Evolutionary conservation across 2,329 filamentous ascomycete species (phyloP).

Genomic region (Fusarium piperis): DNA sequence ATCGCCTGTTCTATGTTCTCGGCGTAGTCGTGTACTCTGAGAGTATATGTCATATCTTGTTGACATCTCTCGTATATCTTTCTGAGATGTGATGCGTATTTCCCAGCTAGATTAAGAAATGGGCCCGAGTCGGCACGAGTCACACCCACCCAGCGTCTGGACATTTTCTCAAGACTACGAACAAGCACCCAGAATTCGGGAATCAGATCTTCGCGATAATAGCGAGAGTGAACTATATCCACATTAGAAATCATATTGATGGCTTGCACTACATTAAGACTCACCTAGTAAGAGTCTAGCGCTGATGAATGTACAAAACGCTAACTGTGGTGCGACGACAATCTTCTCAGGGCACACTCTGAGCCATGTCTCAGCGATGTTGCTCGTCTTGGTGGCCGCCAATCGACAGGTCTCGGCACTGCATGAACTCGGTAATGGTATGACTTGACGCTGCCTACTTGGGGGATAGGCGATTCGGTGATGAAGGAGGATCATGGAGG

Average conservation of each 20-base stretch:
- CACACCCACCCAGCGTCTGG: background rate
- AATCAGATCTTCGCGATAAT: background rate
- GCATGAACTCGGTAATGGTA: background rate
- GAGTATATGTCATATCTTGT: background rate
- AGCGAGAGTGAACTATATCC: background rate
- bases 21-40: background rate
- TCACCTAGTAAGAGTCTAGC: background rate
- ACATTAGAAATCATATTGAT: background rate
- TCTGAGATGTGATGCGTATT: background rate
- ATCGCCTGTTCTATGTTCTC: background rate
- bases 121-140: background rate
- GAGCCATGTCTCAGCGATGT: background rate
- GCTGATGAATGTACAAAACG: background rate
- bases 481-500: conserved; percentile 7
- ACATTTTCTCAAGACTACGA: background rate
- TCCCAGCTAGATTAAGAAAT: background rate
- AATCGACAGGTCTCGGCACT: conserved; percentile 1
- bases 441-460: background rate
- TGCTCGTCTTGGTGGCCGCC: background rate
- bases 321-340: background rate
- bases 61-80: background rate
- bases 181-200: background rate
- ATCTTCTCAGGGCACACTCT: background rate
- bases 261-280: background rate
- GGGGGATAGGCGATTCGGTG: background rate